phyloP scores from a whole-genome alignment of 441 rosid species.

The Croton setiger region DNA sequence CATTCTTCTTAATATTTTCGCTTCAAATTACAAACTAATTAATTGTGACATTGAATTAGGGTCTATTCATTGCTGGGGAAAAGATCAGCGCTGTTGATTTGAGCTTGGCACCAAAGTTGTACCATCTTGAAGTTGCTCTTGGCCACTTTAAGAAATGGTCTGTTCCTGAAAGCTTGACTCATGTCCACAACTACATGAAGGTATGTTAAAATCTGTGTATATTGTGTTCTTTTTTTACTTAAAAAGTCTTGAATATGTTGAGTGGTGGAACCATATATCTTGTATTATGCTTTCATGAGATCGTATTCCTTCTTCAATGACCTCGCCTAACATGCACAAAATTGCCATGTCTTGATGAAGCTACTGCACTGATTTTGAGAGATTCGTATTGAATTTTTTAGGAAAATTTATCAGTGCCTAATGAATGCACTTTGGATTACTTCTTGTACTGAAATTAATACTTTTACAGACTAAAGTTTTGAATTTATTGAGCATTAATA shows the following conservation, averaged over 20 bases:
- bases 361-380: too few species aligned
- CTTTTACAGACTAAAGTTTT: too few species aligned
- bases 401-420: too few species aligned
- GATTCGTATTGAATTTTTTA: too few species aligned
- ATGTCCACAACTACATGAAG: slow-evolving; percentile 58
- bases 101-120: slow-evolving; percentile 85
- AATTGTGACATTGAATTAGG: slow-evolving; percentile 32
- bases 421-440: too few species aligned
- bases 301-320: too few species aligned
- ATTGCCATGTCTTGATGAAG: too few species aligned
- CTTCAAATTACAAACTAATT: slow-evolving; percentile 12
- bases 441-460: too few species aligned
- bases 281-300: too few species aligned
- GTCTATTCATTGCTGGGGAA: slow-evolving; percentile 77
- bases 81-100: slow-evolving; percentile 71
- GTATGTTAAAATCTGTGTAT: slow-evolving; percentile 24
- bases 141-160: slow-evolving; percentile 88
- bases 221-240: background rate
- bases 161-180: slow-evolving; percentile 55
- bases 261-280: background rate
- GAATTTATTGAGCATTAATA: too few species aligned
- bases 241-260: background rate
- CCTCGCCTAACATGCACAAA: too few species aligned
- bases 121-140: slow-evolving; percentile 73
- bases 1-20: background rate